Percentiles rank a stretch among this genome's conserved stretches.
phyloP scores from a whole-genome alignment of 2,329 filamentous ascomycete genomes.

The Pseudogymnoascus sp. region DNA sequence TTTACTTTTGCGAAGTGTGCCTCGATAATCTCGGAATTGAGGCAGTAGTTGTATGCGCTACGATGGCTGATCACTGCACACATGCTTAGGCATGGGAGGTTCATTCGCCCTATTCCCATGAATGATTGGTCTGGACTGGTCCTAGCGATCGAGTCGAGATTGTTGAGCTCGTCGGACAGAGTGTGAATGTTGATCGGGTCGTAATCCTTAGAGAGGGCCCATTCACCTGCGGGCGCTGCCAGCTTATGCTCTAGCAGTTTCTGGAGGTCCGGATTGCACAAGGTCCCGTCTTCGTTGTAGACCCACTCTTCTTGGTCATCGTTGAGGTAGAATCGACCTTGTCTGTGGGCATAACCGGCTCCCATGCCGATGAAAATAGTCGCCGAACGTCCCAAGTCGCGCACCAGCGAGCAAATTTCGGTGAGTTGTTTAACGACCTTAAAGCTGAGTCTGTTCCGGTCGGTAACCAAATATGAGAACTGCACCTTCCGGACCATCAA shows the following conservation, averaged over 20 bases:
- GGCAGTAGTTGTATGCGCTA: background rate
- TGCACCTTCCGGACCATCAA: background rate
- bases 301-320: background rate
- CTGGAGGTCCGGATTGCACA: background rate
- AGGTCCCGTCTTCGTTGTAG: background rate
- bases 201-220: background rate
- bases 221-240: background rate
- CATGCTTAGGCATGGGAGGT: background rate
- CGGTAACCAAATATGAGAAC: background rate
- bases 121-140: background rate
- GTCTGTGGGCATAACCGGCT: background rate
- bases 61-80: background rate
- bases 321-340: background rate
- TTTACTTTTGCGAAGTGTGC: background rate
- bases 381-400: background rate
- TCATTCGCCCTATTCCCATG: background rate
- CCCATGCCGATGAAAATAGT: slow-evolving; percentile 1
- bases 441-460: background rate
- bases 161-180: background rate
- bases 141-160: too few relatives aligned
- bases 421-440: background rate
- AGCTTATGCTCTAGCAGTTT: background rate
- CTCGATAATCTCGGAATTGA: background rate
- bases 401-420: background rate
- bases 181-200: background rate